Evolutionary conservation across 2,329 filamentous ascomycete species (phyloP).

Genomic region (Fusarium sp.): DNA sequence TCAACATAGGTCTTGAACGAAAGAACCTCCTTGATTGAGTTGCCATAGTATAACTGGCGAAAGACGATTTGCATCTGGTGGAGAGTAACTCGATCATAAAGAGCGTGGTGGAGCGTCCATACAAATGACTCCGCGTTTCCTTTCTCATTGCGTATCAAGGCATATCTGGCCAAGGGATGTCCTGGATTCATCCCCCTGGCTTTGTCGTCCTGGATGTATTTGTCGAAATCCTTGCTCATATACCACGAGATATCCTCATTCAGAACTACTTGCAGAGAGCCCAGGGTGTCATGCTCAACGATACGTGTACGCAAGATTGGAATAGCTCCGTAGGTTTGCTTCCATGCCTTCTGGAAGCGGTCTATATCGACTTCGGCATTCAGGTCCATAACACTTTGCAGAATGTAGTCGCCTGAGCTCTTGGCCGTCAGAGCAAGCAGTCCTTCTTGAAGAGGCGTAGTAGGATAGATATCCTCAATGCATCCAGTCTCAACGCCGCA

Average conservation of each 20-base stretch:
- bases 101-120: constrained; percentile 17
- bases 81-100: constrained; percentile 17
- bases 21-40: neutral
- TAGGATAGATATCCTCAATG: constrained; percentile 14
- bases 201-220: constrained; percentile 5
- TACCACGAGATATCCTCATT: constrained; percentile 1
- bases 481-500: constrained; percentile 1
- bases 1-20: neutral
- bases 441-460: constrained; percentile 13
- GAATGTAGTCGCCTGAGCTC: constrained; percentile 7
- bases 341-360: constrained; percentile 5
- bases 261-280: constrained; percentile 9
- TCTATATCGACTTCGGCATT: neutral
- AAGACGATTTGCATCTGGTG: constrained; percentile 6
- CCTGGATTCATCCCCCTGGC: neutral
- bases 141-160: neutral
- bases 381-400: neutral
- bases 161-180: constrained; percentile 1
- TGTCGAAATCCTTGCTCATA: neutral
- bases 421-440: constrained; percentile 14
- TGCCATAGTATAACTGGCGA: constrained; percentile 8
- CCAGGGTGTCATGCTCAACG: constrained; percentile 3
- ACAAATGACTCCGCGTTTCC: neutral
- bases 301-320: constrained; percentile 17
- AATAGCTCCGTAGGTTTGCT: neutral